Evolutionary conservation across 768 basidiomycete species (phyloP).

Genomic region (Sarcomyxa edulis): DNA sequence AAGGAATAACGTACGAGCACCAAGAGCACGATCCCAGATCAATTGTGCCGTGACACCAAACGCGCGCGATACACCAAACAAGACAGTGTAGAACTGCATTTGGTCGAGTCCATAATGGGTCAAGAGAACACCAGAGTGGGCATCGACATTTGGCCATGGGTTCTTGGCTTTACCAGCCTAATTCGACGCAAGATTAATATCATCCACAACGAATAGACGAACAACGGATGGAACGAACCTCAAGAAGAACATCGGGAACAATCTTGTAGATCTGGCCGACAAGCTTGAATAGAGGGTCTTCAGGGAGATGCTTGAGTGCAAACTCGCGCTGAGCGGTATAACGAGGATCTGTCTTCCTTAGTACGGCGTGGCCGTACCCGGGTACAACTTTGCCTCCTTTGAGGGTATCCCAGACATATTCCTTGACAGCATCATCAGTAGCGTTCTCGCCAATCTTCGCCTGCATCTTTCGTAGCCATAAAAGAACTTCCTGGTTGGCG

Average conservation of each 20-base stretch:
- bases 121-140: conserved; percentile 88
- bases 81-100: conserved; percentile 96
- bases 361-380: conserved; percentile 84
- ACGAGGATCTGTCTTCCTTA: conserved; percentile 89
- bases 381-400: conserved; percentile 93
- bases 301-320: conserved; percentile 76
- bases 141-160: conserved; percentile 96
- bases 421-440: conserved; percentile 81
- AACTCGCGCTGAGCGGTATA: conserved; percentile 91
- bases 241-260: conserved; percentile 86
- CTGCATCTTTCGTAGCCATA: conserved; percentile 96
- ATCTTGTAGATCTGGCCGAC: conserved; percentile 85
- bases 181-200: conserved; percentile 6
- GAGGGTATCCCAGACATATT: conserved; percentile 94
- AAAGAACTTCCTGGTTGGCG: conserved; percentile 94
- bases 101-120: conserved; percentile 83
- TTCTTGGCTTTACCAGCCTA: conserved; percentile 91
- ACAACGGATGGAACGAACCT: conserved; percentile 44
- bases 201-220: not conserved
- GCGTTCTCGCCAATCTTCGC: conserved; percentile 80
- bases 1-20: conserved; percentile 72
- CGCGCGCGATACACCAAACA: conserved; percentile 95
- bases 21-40: conserved; percentile 91
- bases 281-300: conserved; percentile 91
- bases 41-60: conserved; percentile 87